Percentiles rank a stretch among this genome's conserved stretches.
Evolutionary conservation across 164 flowering plant species (phyloP).

Genomic region (Protea cynaroides): DNA sequence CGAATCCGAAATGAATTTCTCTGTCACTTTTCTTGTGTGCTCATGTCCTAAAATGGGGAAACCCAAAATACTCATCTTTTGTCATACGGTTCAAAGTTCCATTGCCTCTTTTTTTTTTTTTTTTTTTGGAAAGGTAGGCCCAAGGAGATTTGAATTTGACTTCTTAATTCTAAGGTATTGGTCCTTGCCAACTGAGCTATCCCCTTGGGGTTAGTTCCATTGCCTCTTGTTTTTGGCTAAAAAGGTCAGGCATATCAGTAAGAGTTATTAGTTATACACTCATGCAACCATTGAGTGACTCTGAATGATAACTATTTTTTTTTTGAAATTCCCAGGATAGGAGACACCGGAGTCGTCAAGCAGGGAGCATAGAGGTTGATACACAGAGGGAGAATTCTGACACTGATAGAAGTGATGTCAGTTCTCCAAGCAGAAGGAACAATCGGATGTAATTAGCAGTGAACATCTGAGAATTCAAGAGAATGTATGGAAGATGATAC

Average conservation of each 20-base stretch:
- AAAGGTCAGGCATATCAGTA: too few relatives aligned
- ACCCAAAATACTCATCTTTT: too few relatives aligned
- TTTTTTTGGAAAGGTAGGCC: too few relatives aligned
- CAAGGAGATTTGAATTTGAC: too few relatives aligned
- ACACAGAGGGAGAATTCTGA: slow-evolving; percentile 67
- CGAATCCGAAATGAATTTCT: too few relatives aligned
- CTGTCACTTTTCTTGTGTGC: too few relatives aligned
- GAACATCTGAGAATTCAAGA: slow-evolving; percentile 6
- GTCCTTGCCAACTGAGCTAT: too few relatives aligned
- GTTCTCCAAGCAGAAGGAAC: slow-evolving; percentile 44
- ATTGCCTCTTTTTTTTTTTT: background rate
- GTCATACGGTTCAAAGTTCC: background rate
- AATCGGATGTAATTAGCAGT: slow-evolving; percentile 13
- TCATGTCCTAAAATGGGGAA: too few relatives aligned
- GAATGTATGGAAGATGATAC: slow-evolving; percentile 11
- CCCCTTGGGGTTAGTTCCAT: background rate
- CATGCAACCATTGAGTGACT: background rate
- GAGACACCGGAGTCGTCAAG: slow-evolving; percentile 61
- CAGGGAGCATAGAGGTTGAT: slow-evolving; percentile 61
- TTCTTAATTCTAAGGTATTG: too few relatives aligned
- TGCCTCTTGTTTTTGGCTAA: background rate
- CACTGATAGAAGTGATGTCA: slow-evolving; percentile 73
- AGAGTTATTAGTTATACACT: background rate
- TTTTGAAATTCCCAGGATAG: slow-evolving; percentile 47
- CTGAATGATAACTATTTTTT: background rate